A percentile compares a stretch with the other conserved stretches of the same genome.
Conservation (phyloP, 805 yeast genomes). For the Metschnikowia drakensbergensis region DNA sequence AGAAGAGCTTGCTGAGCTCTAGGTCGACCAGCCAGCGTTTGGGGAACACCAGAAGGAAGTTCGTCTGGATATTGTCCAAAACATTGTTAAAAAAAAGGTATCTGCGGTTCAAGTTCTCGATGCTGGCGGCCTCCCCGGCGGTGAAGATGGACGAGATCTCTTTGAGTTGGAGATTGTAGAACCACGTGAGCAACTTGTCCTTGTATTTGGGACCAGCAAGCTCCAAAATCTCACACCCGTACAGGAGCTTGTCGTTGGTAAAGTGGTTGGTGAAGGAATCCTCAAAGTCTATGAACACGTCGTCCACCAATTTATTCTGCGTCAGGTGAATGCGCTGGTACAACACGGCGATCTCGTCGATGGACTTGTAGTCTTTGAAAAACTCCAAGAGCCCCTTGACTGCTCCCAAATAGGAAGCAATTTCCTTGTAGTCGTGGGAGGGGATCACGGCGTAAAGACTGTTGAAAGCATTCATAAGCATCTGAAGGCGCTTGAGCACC, state of each 20-base stretch:
- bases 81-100: conserved; percentile 77
- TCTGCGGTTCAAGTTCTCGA: conserved; percentile 81
- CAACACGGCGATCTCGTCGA: conserved; percentile 70
- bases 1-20: conserved; percentile 58
- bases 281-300: conserved; percentile 71
- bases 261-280: conserved; percentile 31
- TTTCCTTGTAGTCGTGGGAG: conserved; percentile 50
- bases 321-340: conserved; percentile 56
- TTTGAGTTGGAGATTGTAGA: conserved; percentile 59
- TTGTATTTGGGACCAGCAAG: conserved; percentile 52
- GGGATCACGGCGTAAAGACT: conserved; percentile 48
- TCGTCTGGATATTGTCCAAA: conserved; percentile 53
- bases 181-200: conserved; percentile 67
- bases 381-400: conserved; percentile 68
- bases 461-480: conserved; percentile 73
- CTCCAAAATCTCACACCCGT: conserved; percentile 74
- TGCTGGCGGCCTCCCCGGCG: conserved; percentile 89
- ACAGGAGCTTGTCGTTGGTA: conserved; percentile 35
- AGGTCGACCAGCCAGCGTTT: conserved; percentile 65
- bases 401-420: conserved; percentile 60
- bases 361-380: conserved; percentile 77
- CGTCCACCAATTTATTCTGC: conserved; percentile 60
- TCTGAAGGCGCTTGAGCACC: conserved; percentile 78
- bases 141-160: conserved; percentile 77
- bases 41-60: conserved; percentile 58